phyloP scores from a whole-genome alignment of 148 eudicot species.

The Euryodendron excelsum region DNA sequence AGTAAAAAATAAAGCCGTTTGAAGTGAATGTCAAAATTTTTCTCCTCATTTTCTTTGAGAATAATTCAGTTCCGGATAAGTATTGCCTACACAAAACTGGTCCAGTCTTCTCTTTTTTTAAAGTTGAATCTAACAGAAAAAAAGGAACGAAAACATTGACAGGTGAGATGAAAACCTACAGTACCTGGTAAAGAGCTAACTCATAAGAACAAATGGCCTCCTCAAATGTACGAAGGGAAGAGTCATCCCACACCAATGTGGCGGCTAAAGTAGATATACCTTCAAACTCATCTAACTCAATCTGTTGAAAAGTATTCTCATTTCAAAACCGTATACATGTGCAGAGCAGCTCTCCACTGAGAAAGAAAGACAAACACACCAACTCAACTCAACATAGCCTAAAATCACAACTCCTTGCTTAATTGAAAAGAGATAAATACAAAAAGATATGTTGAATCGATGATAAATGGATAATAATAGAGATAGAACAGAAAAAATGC shows the following conservation, averaged over 20 bases:
- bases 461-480: too few species aligned
- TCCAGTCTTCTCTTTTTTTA: background rate
- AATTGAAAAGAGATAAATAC: background rate
- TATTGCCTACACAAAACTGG: background rate
- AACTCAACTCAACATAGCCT: slow-evolving; percentile 14
- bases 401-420: background rate
- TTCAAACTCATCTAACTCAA: slow-evolving; percentile 80
- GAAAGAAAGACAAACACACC: slow-evolving; percentile 13
- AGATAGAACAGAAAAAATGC: background rate
- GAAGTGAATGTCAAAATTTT: background rate
- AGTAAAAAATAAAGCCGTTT: background rate
- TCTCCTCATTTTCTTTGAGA: background rate
- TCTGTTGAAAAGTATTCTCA: slow-evolving; percentile 41
- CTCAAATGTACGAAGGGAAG: slow-evolving; percentile 41
- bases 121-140: background rate
- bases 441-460: too few species aligned
- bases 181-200: slow-evolving; percentile 60
- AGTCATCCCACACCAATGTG: slow-evolving; percentile 79
- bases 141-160: background rate
- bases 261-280: slow-evolving; percentile 59
- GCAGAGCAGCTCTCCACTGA: slow-evolving; percentile 16
- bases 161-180: slow-evolving; percentile 18
- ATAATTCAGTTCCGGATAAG: background rate
- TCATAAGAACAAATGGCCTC: slow-evolving; percentile 64
- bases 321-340: slow-evolving; percentile 10